A percentile compares a stretch with the other conserved stretches of the same genome.
Conservation (phyloP, 768 basidiomycete species). For the Tubosaeta brunneosetosa region DNA sequence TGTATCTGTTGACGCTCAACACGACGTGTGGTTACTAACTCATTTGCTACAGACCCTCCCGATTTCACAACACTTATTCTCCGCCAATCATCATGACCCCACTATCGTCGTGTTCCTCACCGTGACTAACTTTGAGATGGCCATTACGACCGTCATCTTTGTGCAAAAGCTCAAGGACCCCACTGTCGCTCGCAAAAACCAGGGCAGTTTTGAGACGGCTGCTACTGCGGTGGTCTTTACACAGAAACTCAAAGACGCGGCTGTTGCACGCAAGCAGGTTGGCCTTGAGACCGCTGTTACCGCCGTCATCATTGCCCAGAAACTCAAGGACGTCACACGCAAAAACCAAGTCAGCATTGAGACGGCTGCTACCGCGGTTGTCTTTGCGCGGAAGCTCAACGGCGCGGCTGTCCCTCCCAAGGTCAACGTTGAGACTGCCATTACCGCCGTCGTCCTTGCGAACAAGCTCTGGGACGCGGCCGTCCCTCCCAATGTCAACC, state of each 20-base stretch:
- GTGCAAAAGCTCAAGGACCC: conserved; percentile 19
- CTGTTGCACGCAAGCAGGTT: background rate
- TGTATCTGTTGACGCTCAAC: background rate
- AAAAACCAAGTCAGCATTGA: no score
- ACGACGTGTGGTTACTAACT: background rate
- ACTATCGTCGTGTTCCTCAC: background rate
- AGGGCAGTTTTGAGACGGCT: no score
- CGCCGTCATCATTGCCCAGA: conserved; percentile 20
- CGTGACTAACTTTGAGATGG: conserved; percentile 16
- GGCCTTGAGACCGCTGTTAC: conserved; percentile 23
- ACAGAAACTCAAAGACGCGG: no score
- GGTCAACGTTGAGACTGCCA: no score
- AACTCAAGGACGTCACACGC: conserved; percentile 8
- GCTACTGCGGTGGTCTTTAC: no score
- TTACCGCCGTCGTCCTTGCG: no score
- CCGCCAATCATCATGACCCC: background rate
- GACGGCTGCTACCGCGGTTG: no score
- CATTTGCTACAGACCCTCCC: background rate
- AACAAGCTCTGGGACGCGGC: no score
- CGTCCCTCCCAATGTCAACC: no score
- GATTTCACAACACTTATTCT: background rate
- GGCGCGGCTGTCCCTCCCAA: no score
- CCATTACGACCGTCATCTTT: conserved; percentile 20
- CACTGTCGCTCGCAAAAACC: background rate
- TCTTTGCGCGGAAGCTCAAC: no score